Evolutionary conservation across 2,329 filamentous ascomycete species (phyloP), one percentile per base, ranked within the genome.

Genomic region (Penicillium sp.): DNA sequence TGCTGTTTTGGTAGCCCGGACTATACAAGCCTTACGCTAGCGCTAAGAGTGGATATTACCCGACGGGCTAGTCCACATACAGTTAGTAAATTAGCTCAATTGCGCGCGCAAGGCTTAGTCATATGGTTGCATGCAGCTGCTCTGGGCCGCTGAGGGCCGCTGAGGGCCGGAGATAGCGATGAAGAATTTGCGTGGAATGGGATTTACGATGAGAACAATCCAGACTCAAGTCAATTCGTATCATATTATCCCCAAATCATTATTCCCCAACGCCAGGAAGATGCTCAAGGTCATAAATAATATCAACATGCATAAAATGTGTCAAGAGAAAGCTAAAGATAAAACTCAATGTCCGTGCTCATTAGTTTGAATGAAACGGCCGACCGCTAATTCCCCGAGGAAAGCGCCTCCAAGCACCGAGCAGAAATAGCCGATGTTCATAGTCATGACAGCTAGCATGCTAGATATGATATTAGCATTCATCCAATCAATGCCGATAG

Each of bases 361-460:
- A 34, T 63, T 73, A 23, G 76, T 64, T 44, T 78, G 70, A 29
- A 78, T 79, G 66, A 86, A 94, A 62, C 92, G 84, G 31, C 92
- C 91, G 59, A 94, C 82, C 0, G 85, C 83, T 43, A 97, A 76
- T 72, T 94, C 94, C 25, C 93, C 93, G n/a, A 95, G 70, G 69
- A 97, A 97, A 2, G 89, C 84, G 15, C 88, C 88, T 5, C 80
- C 87, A 11, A 95, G 81, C n/a, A 92, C 82, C 0, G 89, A 92
- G 53, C 91, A 75, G 72, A 93, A 93, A 72, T 94, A 94, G 13
- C 90, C 91, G 16, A 93, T 83, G 66, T 94, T 94, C 79, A 91
- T 85, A 1, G 90, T 92, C 91, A 94, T 96, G 70, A 95, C 89
- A 15, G 89, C 90, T 76, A 96, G 78, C 92, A 96, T 96, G 58